Percentiles rank a stretch among this genome's conserved stretches.
Conservation (phyloP, 2,329 filamentous ascomycete species). For the Alternaria ethzedia region DNA sequence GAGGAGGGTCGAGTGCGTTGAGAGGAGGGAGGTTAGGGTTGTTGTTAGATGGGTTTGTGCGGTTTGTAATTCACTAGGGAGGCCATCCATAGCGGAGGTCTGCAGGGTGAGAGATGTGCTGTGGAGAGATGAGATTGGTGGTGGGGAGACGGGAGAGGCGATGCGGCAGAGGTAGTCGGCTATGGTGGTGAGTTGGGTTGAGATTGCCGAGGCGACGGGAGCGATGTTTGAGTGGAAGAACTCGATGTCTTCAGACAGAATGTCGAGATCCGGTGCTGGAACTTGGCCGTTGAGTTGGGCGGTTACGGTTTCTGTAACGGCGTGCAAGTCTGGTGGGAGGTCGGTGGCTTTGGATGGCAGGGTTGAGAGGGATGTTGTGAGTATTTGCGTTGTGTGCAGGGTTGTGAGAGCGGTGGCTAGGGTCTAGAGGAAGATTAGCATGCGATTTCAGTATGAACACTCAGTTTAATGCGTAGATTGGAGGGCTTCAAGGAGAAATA, state of each 20-base stretch:
- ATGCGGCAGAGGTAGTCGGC: slow-evolving; percentile 44
- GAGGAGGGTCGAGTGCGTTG: slow-evolving; percentile 46
- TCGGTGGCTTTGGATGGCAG: slow-evolving; percentile 43
- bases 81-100: slow-evolving; percentile 13
- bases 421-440: slow-evolving; percentile 6
- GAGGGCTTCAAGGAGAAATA: not conserved
- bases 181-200: slow-evolving; percentile 39
- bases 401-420: slow-evolving; percentile 35
- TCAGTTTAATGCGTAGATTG: too few species aligned
- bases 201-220: slow-evolving; percentile 40
- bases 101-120: slow-evolving; percentile 15
- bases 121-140: slow-evolving; percentile 16
- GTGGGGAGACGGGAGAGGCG: slow-evolving; percentile 27
- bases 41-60: slow-evolving; percentile 45
- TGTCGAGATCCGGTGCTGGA: slow-evolving; percentile 42
- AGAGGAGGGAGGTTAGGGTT: slow-evolving; percentile 41
- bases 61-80: slow-evolving; percentile 34
- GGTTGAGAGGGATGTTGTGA: slow-evolving; percentile 44
- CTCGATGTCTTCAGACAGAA: slow-evolving; percentile 49
- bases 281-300: slow-evolving; percentile 50
- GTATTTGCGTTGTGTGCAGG: slow-evolving; percentile 40
- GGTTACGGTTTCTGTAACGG: slow-evolving; percentile 51
- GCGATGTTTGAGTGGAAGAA: slow-evolving; percentile 50
- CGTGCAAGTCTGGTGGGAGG: slow-evolving; percentile 52
- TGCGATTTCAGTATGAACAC: not conserved